A percentile compares a stretch with the other conserved stretches of the same genome.
Evolutionary conservation across 768 basidiomycete species (phyloP).

Genomic region (Tricholoma matsutake): DNA sequence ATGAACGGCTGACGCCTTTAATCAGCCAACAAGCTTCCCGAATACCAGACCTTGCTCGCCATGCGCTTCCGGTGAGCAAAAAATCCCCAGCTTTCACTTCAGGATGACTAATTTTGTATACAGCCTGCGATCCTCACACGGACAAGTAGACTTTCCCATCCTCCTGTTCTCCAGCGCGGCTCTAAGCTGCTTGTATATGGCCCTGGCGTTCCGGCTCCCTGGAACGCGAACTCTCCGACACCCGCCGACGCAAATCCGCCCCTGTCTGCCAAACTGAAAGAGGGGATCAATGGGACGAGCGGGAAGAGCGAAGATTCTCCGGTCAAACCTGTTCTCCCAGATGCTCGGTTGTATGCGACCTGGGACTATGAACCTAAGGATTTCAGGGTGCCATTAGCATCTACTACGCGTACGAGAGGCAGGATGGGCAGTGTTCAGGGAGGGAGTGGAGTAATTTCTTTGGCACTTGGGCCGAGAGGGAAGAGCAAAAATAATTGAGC

Average conservation of each 20-base stretch:
- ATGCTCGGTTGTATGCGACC: constrained; percentile 52
- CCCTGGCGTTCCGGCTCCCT: constrained; percentile 46
- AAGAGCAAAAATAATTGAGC: constrained; percentile 3
- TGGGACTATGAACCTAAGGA: constrained; percentile 58
- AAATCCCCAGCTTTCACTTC: not conserved
- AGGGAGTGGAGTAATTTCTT: constrained; percentile 14
- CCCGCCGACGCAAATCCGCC: constrained; percentile 23
- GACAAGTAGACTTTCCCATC: constrained; percentile 62
- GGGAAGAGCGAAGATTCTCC: constrained; percentile 25
- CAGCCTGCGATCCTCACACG: constrained; percentile 57
- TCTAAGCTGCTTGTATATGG: constrained; percentile 47
- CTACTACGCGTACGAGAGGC: constrained; percentile 22
- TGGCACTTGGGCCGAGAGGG: constrained; percentile 6
- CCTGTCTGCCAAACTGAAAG: constrained; percentile 21
- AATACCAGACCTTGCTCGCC: constrained; percentile 63
- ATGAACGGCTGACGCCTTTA: constrained; percentile 57
- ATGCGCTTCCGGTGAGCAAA: constrained; percentile 63
- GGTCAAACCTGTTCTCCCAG: constrained; percentile 39
- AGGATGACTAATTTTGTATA: not conserved
- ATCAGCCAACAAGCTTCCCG: constrained; percentile 62
- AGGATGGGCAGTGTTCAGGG: constrained; percentile 33
- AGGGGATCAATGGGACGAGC: constrained; percentile 25
- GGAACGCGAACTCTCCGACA: constrained; percentile 44
- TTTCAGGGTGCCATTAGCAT: constrained; percentile 35
- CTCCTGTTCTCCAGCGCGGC: constrained; percentile 58